phyloP scores from a whole-genome alignment of 176 grass and related monocot species.

The Puccinellia tenuiflora region DNA sequence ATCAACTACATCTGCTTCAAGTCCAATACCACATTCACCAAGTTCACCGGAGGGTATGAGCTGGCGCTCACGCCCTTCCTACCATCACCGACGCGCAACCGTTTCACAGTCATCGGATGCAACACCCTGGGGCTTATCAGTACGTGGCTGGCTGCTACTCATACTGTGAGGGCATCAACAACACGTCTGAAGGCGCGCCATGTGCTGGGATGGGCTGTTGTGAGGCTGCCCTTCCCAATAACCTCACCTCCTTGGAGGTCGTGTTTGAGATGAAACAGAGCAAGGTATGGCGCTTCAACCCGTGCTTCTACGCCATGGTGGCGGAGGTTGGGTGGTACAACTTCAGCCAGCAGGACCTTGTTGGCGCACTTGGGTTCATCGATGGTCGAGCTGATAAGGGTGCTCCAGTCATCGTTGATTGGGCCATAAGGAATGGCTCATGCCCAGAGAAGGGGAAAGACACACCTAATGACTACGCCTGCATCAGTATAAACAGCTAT shows the following conservation, averaged over 20 bases:
- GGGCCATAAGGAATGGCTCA: background rate
- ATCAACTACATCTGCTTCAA: background rate
- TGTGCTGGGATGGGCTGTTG: slow-evolving; percentile 7
- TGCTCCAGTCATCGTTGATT: background rate
- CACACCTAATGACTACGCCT: background rate
- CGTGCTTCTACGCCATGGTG: no score
- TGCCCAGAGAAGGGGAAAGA: background rate
- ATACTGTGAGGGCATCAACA: background rate
- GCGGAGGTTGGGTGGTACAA: no score
- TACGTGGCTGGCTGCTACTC: background rate
- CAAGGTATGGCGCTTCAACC: no score
- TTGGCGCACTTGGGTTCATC: background rate
- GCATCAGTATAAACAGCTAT: background rate
- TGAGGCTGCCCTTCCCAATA: background rate
- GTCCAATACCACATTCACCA: background rate
- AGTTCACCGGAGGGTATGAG: background rate
- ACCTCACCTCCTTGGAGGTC: no score
- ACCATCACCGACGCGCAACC: background rate
- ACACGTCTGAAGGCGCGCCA: background rate
- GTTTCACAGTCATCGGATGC: background rate
- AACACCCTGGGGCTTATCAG: background rate
- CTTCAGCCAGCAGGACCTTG: background rate
- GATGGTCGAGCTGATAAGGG: background rate
- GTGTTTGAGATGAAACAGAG: no score
- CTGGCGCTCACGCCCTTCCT: background rate